Conservation (phyloP, 1,139 yeast genomes). For the Blastobotrys apis region DNA sequence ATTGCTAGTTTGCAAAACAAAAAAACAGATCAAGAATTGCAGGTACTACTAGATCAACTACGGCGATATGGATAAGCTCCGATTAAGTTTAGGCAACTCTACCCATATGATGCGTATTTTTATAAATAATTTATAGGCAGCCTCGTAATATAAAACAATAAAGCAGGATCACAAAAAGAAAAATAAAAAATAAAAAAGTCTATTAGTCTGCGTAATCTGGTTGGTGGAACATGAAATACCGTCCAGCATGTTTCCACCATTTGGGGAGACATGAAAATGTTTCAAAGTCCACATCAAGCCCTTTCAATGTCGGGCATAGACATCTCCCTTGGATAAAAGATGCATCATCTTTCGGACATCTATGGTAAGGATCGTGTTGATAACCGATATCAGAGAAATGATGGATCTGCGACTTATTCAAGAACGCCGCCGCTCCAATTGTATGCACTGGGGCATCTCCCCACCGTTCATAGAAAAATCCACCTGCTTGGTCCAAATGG, state of each 20-base stretch:
- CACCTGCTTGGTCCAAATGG: constrained; percentile 66
- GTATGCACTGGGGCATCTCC: constrained; percentile 98
- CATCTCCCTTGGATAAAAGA: constrained; percentile 57
- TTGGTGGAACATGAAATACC: constrained; percentile 26
- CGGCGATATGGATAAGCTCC: constrained; percentile 33
- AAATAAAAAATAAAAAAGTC: too few species aligned
- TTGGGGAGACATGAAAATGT: constrained; percentile 70
- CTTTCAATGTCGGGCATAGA: constrained; percentile 49
- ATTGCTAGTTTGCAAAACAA: constrained; percentile 81
- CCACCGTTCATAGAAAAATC: constrained; percentile 87
- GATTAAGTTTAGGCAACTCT: too few species aligned
- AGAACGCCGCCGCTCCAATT: constrained; percentile 61
- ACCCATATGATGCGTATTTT: too few species aligned
- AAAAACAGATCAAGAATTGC: constrained; percentile 82
- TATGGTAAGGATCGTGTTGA: constrained; percentile 71
- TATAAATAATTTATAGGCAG: too few species aligned
- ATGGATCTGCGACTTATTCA: constrained; percentile 66
- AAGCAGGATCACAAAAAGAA: too few species aligned
- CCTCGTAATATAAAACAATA: too few species aligned
- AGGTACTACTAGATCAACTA: constrained; percentile 68
- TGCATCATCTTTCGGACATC: constrained; percentile 66
- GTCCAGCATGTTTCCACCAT: constrained; percentile 69
- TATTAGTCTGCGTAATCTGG: neutral
- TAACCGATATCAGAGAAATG: constrained; percentile 93
- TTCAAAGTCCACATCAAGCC: constrained; percentile 52